phyloP scores from a whole-genome alignment of 352 stramenopile genomes.

The Phytophthora macrochlamydospora region DNA sequence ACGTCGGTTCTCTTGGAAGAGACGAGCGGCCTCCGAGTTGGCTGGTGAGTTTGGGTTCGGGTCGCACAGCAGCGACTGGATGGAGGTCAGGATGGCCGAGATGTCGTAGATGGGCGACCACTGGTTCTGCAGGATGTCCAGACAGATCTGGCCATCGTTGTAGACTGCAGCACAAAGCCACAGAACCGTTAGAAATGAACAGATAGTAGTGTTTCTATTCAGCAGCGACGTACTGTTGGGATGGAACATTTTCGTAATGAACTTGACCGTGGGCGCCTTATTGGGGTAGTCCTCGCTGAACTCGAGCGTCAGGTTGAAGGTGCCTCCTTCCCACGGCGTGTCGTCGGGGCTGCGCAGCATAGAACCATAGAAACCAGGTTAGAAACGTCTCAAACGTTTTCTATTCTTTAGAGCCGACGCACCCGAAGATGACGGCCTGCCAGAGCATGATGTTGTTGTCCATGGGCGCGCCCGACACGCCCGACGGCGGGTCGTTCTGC shows the following conservation, averaged over 20 bases:
- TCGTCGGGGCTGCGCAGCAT: constrained; percentile 92
- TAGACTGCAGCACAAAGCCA: constrained; percentile 67
- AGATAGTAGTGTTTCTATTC: no score
- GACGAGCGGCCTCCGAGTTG: constrained; percentile 97
- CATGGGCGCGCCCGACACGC: constrained; percentile 96
- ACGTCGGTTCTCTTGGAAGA: constrained; percentile 99
- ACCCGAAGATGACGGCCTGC: constrained; percentile 93
- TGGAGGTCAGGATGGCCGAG: constrained; percentile 98
- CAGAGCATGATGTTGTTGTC: constrained; percentile 99
- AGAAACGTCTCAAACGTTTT: not conserved
- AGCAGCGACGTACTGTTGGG: constrained; percentile 91
- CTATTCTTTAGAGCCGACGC: constrained; percentile 6
- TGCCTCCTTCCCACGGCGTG: constrained; percentile 98
- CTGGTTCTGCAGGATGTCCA: constrained; percentile 99
- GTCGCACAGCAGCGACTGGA: constrained; percentile 99
- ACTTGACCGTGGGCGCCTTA: constrained; percentile 97
- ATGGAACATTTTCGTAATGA: constrained; percentile 99
- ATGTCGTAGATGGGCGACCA: constrained; percentile 99
- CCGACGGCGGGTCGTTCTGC: constrained; percentile 98
- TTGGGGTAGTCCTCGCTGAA: constrained; percentile 99
- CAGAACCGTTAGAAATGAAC: not conserved
- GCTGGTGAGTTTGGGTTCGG: constrained; percentile 99
- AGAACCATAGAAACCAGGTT: constrained; percentile 19
- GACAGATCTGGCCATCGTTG: constrained; percentile 92
- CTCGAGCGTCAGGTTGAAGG: constrained; percentile 98